Conservation (phyloP, 768 basidiomycete species). For the Ramaria sp. region DNA sequence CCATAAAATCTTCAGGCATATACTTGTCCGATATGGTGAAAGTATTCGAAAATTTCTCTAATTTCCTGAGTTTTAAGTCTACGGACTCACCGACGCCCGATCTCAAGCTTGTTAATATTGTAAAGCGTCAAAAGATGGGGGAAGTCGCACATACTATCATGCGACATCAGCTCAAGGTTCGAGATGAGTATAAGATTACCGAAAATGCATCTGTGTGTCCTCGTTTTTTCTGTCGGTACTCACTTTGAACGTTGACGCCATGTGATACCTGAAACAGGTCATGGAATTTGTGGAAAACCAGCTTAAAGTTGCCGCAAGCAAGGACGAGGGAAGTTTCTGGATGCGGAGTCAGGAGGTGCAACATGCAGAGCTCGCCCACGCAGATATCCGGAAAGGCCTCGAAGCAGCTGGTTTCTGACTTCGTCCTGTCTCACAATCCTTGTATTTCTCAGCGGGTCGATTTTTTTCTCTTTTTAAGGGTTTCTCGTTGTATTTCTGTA, state of each 20-base stretch:
- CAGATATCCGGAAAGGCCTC: conserved; percentile 56
- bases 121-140: conserved; percentile 45
- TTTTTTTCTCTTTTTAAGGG: neutral
- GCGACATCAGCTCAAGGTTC: conserved; percentile 36
- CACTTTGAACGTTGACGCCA: neutral
- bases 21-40: conserved; percentile 10
- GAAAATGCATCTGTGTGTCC: neutral
- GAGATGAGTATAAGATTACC: conserved; percentile 3
- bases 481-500: neutral
- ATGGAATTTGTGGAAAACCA: conserved; percentile 37
- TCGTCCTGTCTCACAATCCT: neutral
- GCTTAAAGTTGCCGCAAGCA: conserved; percentile 28
- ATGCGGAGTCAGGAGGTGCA: conserved; percentile 48
- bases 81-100: neutral
- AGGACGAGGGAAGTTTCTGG: conserved; percentile 46
- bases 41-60: neutral
- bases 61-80: neutral
- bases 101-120: conserved; percentile 33
- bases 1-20: neutral
- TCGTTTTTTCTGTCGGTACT: neutral
- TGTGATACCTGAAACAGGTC: conserved; percentile 16
- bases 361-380: conserved; percentile 45
- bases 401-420: conserved; percentile 56
- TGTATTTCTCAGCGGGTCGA: no score
- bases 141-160: conserved; percentile 46